A percentile compares a stretch with the other conserved stretches of the same genome.
Conservation (phyloP, 2,329 filamentous ascomycete genomes). For the Sporothrix sp. region DNA sequence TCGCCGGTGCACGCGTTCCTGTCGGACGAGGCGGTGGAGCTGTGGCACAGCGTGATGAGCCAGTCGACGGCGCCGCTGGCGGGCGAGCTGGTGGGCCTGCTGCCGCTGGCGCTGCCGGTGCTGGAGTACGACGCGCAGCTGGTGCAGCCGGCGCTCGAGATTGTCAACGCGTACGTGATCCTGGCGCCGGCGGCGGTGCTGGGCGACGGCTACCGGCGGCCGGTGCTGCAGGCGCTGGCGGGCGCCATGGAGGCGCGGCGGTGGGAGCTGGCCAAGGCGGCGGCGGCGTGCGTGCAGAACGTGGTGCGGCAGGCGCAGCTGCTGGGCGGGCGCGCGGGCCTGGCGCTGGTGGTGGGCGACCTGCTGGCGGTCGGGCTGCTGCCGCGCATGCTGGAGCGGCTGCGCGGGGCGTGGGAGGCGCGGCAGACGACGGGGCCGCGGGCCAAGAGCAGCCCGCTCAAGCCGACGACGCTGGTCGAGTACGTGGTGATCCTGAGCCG, state of each 20-base stretch:
- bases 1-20: conserved; percentile 72
- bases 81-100: conserved; percentile 51
- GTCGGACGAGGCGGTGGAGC: conserved; percentile 81
- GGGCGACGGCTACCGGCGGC: conserved; percentile 43
- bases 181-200: conserved; percentile 60
- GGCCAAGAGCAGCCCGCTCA: conserved; percentile 50
- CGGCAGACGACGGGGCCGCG: conserved; percentile 77
- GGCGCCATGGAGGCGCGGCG: conserved; percentile 42
- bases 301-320: conserved; percentile 54
- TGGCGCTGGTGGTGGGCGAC: conserved; percentile 55
- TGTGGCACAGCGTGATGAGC: conserved; percentile 69
- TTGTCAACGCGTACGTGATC: conserved; percentile 61
- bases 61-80: conserved; percentile 55
- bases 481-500: conserved; percentile 78
- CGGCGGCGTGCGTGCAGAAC: conserved; percentile 53
- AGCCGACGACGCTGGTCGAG: conserved; percentile 68
- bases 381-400: conserved; percentile 51
- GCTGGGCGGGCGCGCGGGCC: conserved; percentile 50
- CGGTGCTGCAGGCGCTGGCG: conserved; percentile 39
- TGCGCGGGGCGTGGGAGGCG: conserved; percentile 61
- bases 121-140: conserved; percentile 57
- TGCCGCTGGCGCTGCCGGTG: conserved; percentile 53
- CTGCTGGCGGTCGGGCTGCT: conserved; percentile 56
- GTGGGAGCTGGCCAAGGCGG: conserved; percentile 47
- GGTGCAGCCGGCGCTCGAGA: conserved; percentile 50